These are phyloP conservation scores for Wickerhamiella pararugosa DNA, from an alignment of 1,139 yeast species.

Conservation along the genomic window DNA sequence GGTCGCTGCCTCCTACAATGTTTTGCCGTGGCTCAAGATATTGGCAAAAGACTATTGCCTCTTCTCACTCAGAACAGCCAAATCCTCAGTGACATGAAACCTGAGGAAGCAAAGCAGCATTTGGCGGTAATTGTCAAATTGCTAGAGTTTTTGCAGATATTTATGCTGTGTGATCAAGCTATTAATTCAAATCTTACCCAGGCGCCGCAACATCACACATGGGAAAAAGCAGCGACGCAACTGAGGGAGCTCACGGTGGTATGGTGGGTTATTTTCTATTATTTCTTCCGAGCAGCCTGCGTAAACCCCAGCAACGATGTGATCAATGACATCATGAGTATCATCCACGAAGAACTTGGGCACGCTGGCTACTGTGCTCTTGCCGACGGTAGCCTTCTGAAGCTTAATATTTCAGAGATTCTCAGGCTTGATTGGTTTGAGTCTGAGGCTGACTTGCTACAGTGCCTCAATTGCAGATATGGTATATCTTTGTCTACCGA, in stretches of 20 bases:
- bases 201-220: conserved; percentile 22
- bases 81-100: conserved; percentile 8
- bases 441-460: conserved; percentile 48
- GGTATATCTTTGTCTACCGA: conserved; percentile 51
- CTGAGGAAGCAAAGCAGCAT: not conserved
- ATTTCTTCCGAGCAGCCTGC: conserved; percentile 16
- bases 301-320: conserved; percentile 14
- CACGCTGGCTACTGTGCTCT: conserved; percentile 51
- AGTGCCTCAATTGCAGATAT: conserved; percentile 63
- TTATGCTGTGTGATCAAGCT: conserved; percentile 29
- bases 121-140: conserved; percentile 21
- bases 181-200: conserved; percentile 21
- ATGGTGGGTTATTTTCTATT: conserved; percentile 29
- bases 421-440: conserved; percentile 31
- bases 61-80: conserved; percentile 16
- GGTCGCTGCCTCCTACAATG: conserved; percentile 24
- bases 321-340: conserved; percentile 35
- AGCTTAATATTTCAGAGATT: conserved; percentile 41
- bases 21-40: conserved; percentile 35
- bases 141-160: conserved; percentile 30
- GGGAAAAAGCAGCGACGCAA: conserved; percentile 22
- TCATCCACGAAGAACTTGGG: conserved; percentile 65
- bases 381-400: conserved; percentile 46
- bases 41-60: conserved; percentile 22
- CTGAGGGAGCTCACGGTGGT: conserved; percentile 40